phyloP scores from a whole-genome alignment of 495 filamentous ascomycete genomes.

The Aspergillus ellipticus region DNA sequence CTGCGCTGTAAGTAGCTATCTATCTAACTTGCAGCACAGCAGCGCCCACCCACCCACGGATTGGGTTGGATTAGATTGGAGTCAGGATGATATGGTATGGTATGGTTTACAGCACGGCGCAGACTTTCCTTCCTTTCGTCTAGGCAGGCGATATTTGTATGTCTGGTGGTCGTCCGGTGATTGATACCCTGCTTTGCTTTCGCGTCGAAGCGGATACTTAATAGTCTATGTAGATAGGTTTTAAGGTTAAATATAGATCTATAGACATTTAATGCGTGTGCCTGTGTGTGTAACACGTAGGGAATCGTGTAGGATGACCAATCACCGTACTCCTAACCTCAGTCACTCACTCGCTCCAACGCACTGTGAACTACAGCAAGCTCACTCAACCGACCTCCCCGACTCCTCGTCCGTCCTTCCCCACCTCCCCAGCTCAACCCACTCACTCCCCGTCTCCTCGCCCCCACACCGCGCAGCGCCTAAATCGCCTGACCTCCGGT shows the following conservation, averaged over 20 bases:
- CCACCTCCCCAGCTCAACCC: slow-evolving; percentile 24
- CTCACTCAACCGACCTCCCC: slow-evolving; percentile 6
- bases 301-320: too few species aligned
- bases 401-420: slow-evolving; percentile 22
- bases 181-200: slow-evolving; percentile 6
- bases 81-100: too few species aligned
- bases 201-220: background rate
- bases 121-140: too few species aligned
- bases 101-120: too few species aligned
- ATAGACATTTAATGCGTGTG: background rate
- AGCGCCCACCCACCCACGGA: too few species aligned
- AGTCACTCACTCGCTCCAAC: too few species aligned
- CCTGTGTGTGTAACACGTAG: background rate
- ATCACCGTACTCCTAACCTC: too few species aligned
- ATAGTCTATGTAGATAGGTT: background rate
- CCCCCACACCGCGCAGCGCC: background rate
- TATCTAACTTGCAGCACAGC: too few species aligned
- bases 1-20: too few species aligned
- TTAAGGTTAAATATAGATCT: background rate
- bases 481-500: background rate
- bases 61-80: too few species aligned
- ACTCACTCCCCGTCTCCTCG: slow-evolving; percentile 18
- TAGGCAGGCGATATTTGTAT: too few species aligned
- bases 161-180: background rate
- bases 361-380: too few species aligned